These are phyloP conservation scores for Solanum sitiens DNA, from an alignment of 257 asterid species.

Conservation along the genomic window DNA sequence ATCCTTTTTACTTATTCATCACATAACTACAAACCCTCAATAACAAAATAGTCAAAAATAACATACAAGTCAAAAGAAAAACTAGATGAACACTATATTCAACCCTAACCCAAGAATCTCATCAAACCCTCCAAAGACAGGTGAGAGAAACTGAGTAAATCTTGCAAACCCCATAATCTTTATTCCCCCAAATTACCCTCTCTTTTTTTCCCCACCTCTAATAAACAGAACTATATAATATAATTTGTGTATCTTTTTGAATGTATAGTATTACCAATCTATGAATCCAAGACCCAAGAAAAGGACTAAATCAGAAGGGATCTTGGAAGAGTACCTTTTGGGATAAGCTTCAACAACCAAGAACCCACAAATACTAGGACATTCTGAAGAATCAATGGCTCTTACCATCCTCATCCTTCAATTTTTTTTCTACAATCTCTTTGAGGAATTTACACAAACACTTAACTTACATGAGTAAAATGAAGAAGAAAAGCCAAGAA, in stretches of 20 bases:
- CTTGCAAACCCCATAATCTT: not conserved
- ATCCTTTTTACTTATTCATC: conserved; percentile 12
- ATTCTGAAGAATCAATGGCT: conserved; percentile 41
- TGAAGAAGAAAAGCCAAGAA: not conserved
- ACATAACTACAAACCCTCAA: conserved; percentile 13
- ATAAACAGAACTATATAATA: not conserved
- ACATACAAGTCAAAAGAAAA: not conserved
- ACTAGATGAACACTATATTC: conserved; percentile 16
- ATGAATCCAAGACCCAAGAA: conserved; percentile 96
- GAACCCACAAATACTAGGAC: conserved; percentile 38
- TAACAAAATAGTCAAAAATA: not conserved
- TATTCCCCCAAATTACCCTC: not conserved
- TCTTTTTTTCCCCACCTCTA: not conserved
- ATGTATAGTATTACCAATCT: conserved; percentile 60
- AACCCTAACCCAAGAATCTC: conserved; percentile 41
- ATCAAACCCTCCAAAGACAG: not conserved
- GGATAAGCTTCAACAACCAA: conserved; percentile 92
- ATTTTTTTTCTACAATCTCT: not conserved
- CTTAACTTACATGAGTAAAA: not conserved
- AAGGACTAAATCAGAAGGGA: conserved; percentile 95
- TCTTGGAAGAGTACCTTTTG: conserved; percentile 93
- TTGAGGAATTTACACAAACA: not conserved
- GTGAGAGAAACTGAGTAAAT: not conserved
- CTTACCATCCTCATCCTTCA: conserved; percentile 42
- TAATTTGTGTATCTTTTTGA: not conserved